phyloP scores from a whole-genome alignment of 192 early-diverging fungal genomes.

The Entomortierella beljakovae region DNA sequence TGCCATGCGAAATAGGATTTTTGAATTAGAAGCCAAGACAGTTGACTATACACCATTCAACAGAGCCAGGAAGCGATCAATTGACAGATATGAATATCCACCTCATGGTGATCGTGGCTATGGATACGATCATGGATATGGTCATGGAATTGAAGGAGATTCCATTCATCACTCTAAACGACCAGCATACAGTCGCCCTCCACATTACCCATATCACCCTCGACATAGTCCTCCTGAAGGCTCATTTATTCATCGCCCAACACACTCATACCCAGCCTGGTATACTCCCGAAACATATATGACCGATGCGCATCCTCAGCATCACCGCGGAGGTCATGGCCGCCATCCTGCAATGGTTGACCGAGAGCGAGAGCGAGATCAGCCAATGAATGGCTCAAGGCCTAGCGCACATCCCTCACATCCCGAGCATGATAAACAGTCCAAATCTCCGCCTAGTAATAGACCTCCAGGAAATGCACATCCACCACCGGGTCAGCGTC shows the following conservation, averaged over 20 bases:
- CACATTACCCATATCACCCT: background rate
- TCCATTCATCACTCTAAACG: constrained; percentile 13
- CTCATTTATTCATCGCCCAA: background rate
- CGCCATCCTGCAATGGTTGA: background rate
- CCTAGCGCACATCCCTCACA: background rate
- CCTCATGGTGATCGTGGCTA: background rate
- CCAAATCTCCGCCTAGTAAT: background rate
- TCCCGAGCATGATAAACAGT: too few species aligned
- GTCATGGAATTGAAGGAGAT: constrained; percentile 13
- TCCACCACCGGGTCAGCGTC: background rate
- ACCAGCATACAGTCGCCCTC: background rate
- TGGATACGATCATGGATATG: background rate
- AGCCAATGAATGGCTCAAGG: too few species aligned
- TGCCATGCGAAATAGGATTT: constrained; percentile 47
- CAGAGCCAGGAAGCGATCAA: constrained; percentile 23
- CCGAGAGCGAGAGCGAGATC: constrained; percentile 4
- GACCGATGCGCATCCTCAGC: constrained; percentile 4
- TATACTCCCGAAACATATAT: constrained; percentile 37
- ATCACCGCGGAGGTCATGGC: background rate
- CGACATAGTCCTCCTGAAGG: background rate
- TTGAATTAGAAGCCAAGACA: constrained; percentile 44
- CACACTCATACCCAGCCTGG: constrained; percentile 37
- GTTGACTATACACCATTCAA: constrained; percentile 39
- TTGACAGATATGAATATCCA: constrained; percentile 20
- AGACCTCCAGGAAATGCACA: background rate